A percentile compares a stretch with the other conserved stretches of the same genome.
phyloP scores from a whole-genome alignment of 768 basidiomycete genomes.

The Lactarius sanguifluus region DNA sequence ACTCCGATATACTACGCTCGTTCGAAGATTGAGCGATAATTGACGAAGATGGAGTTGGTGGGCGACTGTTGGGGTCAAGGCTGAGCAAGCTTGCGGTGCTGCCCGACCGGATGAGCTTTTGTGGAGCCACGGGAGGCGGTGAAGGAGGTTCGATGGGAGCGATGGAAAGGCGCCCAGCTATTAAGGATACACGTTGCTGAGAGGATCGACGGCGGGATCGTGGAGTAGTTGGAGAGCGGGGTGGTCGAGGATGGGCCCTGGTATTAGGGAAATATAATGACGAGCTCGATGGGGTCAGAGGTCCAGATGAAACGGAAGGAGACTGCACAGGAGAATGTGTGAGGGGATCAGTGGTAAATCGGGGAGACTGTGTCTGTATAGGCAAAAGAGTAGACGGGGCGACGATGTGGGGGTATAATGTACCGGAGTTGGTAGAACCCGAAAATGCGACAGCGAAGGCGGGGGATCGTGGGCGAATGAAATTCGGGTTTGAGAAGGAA shows the following conservation, averaged over 20 bases:
- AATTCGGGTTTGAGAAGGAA: conserved; percentile 10
- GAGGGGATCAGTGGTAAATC: conserved; percentile 34
- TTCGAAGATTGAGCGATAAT: conserved; percentile 47
- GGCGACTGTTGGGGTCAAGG: conserved; percentile 55
- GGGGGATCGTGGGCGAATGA: conserved; percentile 25
- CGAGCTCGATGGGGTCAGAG: conserved; percentile 30
- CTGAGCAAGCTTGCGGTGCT: conserved; percentile 67
- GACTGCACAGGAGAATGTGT: conserved; percentile 35
- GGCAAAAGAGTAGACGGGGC: conserved; percentile 24
- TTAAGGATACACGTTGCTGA: conserved; percentile 79
- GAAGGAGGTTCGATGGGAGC: conserved; percentile 74
- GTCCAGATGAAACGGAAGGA: conserved; percentile 33
- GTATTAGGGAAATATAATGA: conserved; percentile 34
- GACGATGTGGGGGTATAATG: conserved; percentile 32
- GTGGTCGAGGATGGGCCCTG: conserved; percentile 39
- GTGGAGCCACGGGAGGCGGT: conserved; percentile 58
- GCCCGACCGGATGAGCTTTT: conserved; percentile 60
- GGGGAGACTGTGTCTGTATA: conserved; percentile 21
- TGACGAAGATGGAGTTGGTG: conserved; percentile 56
- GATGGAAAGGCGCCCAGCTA: conserved; percentile 79
- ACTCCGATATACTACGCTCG: conserved; percentile 78
- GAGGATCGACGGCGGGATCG: conserved; percentile 76
- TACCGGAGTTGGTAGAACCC: conserved; percentile 30
- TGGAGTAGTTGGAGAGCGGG: conserved; percentile 51
- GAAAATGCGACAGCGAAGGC: conserved; percentile 22